A percentile compares a stretch with the other conserved stretches of the same genome.
Evolutionary conservation across 306 rosid species (phyloP).

Genomic region (Prunus fruticosa): DNA sequence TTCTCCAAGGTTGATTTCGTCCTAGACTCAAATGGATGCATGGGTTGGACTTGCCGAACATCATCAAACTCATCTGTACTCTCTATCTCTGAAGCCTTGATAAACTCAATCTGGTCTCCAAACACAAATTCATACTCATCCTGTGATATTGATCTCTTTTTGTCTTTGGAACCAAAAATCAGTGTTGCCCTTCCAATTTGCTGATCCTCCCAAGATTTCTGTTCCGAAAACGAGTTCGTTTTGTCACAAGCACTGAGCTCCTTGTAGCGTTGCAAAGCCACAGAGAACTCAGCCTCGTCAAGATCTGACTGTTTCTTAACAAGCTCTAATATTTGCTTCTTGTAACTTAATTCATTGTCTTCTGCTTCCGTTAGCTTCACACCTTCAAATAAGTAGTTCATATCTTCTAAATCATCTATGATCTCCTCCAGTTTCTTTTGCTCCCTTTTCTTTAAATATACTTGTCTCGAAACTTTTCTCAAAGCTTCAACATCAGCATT

Average conservation of each 20-base stretch:
- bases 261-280: constrained; percentile 61
- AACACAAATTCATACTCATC: background rate
- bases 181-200: constrained; percentile 77
- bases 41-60: background rate
- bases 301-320: constrained; percentile 53
- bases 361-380: constrained; percentile 73
- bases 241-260: constrained; percentile 61
- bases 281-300: constrained; percentile 74
- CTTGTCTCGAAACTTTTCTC: constrained; percentile 81
- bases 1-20: background rate
- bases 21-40: background rate
- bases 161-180: constrained; percentile 76
- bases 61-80: constrained; percentile 9
- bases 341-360: constrained; percentile 56
- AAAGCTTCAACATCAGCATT: constrained; percentile 46
- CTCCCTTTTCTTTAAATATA: constrained; percentile 82
- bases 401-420: constrained; percentile 89
- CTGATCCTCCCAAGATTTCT: constrained; percentile 93
- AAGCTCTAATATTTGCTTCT: constrained; percentile 75
- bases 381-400: constrained; percentile 67
- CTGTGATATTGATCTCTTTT: constrained; percentile 48
- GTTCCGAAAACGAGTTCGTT: constrained; percentile 80
- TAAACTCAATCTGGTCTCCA: background rate
- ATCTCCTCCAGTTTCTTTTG: constrained; percentile 76
- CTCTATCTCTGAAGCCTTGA: background rate